Evolutionary conservation across 2,329 filamentous ascomycete species (phyloP).

Genomic region (Venturia effusa): DNA sequence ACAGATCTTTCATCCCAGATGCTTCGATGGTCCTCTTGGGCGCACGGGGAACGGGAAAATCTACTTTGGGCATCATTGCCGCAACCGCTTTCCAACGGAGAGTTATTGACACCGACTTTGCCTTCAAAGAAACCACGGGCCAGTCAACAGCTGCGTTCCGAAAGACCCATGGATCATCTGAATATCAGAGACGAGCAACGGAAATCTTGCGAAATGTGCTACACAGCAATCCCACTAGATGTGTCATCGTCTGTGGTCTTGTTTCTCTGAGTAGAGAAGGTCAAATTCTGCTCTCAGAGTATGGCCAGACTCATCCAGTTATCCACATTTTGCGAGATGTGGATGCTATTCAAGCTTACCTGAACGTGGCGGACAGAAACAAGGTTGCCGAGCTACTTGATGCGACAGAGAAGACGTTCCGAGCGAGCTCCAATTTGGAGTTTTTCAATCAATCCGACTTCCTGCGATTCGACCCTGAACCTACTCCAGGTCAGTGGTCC

Average conservation of each 20-base stretch:
- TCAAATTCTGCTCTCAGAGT: constrained; percentile 50
- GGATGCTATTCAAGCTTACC: constrained; percentile 51
- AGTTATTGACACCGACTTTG: constrained; percentile 57
- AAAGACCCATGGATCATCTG: constrained; percentile 47
- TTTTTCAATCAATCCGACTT: constrained; percentile 64
- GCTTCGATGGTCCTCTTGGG: constrained; percentile 65
- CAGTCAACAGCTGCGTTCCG: constrained; percentile 53
- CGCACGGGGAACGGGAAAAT: constrained; percentile 64
- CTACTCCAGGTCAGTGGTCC: constrained; percentile 19
- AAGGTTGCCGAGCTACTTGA: constrained; percentile 49
- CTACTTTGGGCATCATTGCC: constrained; percentile 64
- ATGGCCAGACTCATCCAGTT: constrained; percentile 55
- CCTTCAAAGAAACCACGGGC: constrained; percentile 55
- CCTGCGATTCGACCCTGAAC: constrained; percentile 15
- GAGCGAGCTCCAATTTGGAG: constrained; percentile 60
- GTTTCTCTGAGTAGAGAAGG: constrained; percentile 56
- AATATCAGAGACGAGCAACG: constrained; percentile 54
- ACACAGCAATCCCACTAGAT: constrained; percentile 45
- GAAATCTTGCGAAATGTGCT: constrained; percentile 52
- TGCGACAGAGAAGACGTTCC: constrained; percentile 47
- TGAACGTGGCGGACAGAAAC: constrained; percentile 41
- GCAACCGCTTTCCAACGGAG: constrained; percentile 58
- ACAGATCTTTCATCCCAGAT: constrained; percentile 42
- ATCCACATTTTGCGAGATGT: constrained; percentile 59
- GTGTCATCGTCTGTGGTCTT: constrained; percentile 61